phyloP scores from a whole-genome alignment of 148 eudicot species.

The Polygonum aviculare region DNA sequence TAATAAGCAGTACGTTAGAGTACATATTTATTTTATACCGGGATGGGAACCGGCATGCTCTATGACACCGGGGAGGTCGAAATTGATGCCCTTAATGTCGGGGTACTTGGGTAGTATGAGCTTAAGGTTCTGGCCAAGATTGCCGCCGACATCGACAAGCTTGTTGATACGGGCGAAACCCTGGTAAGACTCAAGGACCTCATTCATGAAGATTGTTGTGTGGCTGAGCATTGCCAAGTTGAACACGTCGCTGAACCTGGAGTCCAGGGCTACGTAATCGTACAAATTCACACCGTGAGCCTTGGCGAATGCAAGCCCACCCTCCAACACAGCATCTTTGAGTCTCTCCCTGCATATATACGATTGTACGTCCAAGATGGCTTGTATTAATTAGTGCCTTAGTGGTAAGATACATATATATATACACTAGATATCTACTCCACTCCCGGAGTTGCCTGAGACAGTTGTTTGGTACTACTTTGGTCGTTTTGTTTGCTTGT shows the following conservation, averaged over 20 bases:
- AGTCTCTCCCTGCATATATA: slow-evolving; percentile 12
- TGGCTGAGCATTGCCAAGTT: slow-evolving; percentile 27
- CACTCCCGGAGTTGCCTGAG: too few relatives aligned
- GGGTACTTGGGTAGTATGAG: slow-evolving; percentile 24
- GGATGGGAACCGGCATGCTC: slow-evolving; percentile 20
- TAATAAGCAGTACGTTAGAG: too few relatives aligned
- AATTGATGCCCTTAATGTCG: slow-evolving; percentile 26
- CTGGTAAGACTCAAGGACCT: slow-evolving; percentile 20
- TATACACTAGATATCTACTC: too few relatives aligned
- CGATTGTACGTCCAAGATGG: too few relatives aligned
- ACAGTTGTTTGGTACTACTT: too few relatives aligned
- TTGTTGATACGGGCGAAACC: slow-evolving; percentile 21
- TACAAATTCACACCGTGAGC: slow-evolving; percentile 21
- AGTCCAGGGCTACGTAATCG: slow-evolving; percentile 17
- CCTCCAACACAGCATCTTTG: slow-evolving; percentile 26
- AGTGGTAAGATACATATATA: too few relatives aligned
- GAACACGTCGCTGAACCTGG: slow-evolving; percentile 25
- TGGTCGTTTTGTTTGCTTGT: too few relatives aligned
- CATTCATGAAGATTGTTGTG: slow-evolving; percentile 18
- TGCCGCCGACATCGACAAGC: slow-evolving; percentile 37
- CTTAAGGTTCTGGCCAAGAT: slow-evolving; percentile 23
- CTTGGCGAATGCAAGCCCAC: slow-evolving; percentile 27
- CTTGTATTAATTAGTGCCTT: too few relatives aligned
- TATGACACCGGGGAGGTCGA: slow-evolving; percentile 22
- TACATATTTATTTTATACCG: slow-evolving; percentile 9